Base-by-base conservation (phyloP, 2,329 filamentous ascomycete genomes). In the Colletotrichum euphorbiae region DNA sequence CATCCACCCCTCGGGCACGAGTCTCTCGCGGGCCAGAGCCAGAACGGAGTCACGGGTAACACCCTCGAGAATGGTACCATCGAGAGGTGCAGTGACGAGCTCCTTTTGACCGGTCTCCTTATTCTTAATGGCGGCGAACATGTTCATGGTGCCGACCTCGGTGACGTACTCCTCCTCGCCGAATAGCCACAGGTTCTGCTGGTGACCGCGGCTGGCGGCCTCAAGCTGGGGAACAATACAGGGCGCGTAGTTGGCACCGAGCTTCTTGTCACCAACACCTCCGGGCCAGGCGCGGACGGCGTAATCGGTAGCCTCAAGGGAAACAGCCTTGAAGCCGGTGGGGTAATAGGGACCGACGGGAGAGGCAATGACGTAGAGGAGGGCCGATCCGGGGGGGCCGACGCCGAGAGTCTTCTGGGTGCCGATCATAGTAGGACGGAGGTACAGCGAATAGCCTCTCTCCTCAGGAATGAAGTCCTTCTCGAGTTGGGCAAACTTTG, bases 121-220 rank as follows among this genome's bases (percentile, higher is more conserved):
- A 84, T 97, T 90, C 82, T 89, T 90, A 74, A 98, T 82, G 46
- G 92, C 94, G 36, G 91, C 91, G 76, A 98, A 99, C 78, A 99
- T 90, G 82, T 99, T 99, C 96, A 99, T 99, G 66, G 96, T 98
- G 75, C 96, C 96, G 64, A 98, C 96, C 81, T 99, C 96, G 52
- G 96, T 99, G 67, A 98, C 91, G 76, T 91, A 97, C 79, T 98
- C 93, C 80, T 98, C 93, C 76, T 97, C 91, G 48, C 94, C 94
- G 77, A 98, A 99, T 36, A 99, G 84, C 96, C 96, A 99, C 61
- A 99, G 86, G 81, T 98, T 99, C 84, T 99, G 96, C 82, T 98
- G 95, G 87, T 94, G 97, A 21, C 96, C 96, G 64, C 94, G 89
- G 79, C 90, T 92, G 51, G 94, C 93, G 46, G 96, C 96, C 81